A percentile compares a stretch with the other conserved stretches of the same genome.
Evolutionary conservation across 2,329 filamentous ascomycete genomes (phyloP).

Genomic region (Chaetomiaceae sp.): DNA sequence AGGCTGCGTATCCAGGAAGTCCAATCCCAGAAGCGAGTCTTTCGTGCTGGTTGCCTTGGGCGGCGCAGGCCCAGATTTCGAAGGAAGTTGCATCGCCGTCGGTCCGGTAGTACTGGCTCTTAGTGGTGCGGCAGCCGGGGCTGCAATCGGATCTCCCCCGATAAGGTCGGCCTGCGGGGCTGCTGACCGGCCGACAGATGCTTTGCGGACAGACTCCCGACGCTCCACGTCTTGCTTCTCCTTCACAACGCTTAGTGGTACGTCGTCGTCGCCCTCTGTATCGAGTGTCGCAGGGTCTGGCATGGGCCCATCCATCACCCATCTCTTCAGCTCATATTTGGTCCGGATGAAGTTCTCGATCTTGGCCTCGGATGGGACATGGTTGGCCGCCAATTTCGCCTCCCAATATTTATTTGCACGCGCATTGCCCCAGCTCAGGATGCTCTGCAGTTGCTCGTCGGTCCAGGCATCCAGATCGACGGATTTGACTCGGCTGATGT

Average conservation of each 20-base stretch:
- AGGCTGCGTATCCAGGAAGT: slow-evolving; percentile 77
- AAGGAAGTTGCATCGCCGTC: slow-evolving; percentile 51
- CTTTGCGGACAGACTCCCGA: slow-evolving; percentile 58
- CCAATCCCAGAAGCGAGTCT: slow-evolving; percentile 86
- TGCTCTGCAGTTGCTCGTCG: slow-evolving; percentile 91
- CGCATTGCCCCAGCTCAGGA: slow-evolving; percentile 92
- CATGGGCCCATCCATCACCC: slow-evolving; percentile 97
- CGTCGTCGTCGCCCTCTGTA: slow-evolving; percentile 80
- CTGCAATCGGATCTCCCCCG: slow-evolving; percentile 60
- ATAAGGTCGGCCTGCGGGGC: slow-evolving; percentile 70
- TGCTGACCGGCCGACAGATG: slow-evolving; percentile 43
- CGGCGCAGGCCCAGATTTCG: slow-evolving; percentile 61
- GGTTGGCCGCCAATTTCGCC: slow-evolving; percentile 82
- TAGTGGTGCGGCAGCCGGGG: slow-evolving; percentile 38
- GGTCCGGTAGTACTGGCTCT: slow-evolving; percentile 73
- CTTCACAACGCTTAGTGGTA: slow-evolving; percentile 58
- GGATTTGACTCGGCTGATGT: slow-evolving; percentile 96
- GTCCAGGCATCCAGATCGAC: slow-evolving; percentile 98
- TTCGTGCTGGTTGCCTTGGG: slow-evolving; percentile 68
- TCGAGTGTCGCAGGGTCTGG: slow-evolving; percentile 89
- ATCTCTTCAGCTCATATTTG: slow-evolving; percentile 97
- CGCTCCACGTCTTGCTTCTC: slow-evolving; percentile 62
- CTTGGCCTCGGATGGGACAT: slow-evolving; percentile 92
- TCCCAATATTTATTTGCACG: slow-evolving; percentile 99
- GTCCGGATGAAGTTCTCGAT: slow-evolving; percentile 99